These are phyloP conservation scores for Nephelium lappaceum DNA, from an alignment of 345 rosid species.

Conservation along the genomic window DNA sequence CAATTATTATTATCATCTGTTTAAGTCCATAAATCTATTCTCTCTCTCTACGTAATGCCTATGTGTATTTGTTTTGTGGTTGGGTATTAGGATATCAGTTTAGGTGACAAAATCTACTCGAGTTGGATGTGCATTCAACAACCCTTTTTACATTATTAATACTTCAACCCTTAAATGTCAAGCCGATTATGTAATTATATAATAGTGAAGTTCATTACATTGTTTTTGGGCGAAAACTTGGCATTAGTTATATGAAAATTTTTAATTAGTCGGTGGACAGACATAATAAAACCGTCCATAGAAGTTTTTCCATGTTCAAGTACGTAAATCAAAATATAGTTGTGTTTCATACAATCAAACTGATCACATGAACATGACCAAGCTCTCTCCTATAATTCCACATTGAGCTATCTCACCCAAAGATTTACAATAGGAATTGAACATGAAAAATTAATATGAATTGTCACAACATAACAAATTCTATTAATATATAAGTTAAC, in stretches of 20 bases:
- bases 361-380: not conserved
- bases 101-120: not conserved
- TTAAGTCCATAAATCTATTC: not conserved
- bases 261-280: too few relatives aligned
- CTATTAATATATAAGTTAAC: constrained; percentile 29
- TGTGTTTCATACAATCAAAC: not conserved
- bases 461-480: constrained; percentile 24
- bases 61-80: not conserved
- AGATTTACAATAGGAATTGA: not conserved
- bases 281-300: too few relatives aligned
- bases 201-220: too few relatives aligned
- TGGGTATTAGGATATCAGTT: not conserved
- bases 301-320: too few relatives aligned
- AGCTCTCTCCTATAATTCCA: not conserved
- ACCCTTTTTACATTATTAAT: not conserved
- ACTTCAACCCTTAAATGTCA: too few relatives aligned
- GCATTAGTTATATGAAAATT: too few relatives aligned
- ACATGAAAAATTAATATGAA: constrained; percentile 12
- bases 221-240: too few relatives aligned
- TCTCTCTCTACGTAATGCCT: not conserved
- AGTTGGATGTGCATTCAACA: not conserved
- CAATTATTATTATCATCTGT: not conserved
- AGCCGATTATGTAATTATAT: too few relatives aligned
- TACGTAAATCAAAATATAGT: too few relatives aligned
- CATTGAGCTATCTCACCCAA: not conserved